Base-by-base conservation (phyloP, 331 rosid species). In the Spiraea crenata region DNA sequence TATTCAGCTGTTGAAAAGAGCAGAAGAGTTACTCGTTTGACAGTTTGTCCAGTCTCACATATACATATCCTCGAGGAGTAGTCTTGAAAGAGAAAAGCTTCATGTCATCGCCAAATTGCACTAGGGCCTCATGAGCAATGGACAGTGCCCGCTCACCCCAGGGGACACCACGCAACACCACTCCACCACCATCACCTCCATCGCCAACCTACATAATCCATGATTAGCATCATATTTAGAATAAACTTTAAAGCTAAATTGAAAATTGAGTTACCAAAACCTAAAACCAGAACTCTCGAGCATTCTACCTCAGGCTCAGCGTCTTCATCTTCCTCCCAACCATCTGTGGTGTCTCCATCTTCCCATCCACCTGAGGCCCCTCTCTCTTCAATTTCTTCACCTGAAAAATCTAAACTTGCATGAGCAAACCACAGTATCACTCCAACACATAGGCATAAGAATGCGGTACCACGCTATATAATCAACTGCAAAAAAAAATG, bases 101-200 rank as follows among this genome's bases (percentile, higher is more conserved):
- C 54, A 89, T 65, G 85, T 87, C 92, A 79, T 82, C 87, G 17
- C 74, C 71, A 57, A 87, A 84, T 70, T 80, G 78, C 66, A 49
- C 56, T 73, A 93, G 82, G 77, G 79, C 88, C 67, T 87, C 89
- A 41, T 56, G 77, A 38, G 98, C 97, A 73, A 90, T 82, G 76
- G 91, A 81, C 52, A 73, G 85, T 12, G 81, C 88, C 64, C 44
- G 86, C 68, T 87, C 88, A 38, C 97, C 98, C 98, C 97, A 93
- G 5, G 86, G 84, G 47, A 87, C 86, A 67, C 81, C 87, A 72
- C 83, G 87, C 68, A 93, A 78, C 74, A 80, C 81, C 75, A 90
- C 85, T 47, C 98, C 98, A 61, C 97, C 97, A 50, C 98, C 97
- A 63, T 74, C 85, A 6, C 95, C 97, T 39, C 97, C 97, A 72